Evolutionary conservation across 148 eudicot species (phyloP), one percentile per base, ranked within the genome.

Genomic region (Rheum nobile): DNA sequence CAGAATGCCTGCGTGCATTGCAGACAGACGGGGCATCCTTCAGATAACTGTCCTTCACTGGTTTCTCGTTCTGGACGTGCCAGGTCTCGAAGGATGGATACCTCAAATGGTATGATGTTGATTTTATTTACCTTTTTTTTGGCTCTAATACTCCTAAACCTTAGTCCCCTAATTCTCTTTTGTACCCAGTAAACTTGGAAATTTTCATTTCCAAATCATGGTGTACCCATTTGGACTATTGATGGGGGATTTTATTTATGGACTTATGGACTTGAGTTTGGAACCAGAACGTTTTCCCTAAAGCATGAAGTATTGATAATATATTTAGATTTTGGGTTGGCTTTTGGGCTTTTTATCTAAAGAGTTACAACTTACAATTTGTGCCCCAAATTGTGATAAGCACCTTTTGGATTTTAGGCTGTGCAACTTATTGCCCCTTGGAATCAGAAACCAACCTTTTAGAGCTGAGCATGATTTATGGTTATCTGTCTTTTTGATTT

Each of bases 11-110:
- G 93, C 50, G 52, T 79, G 32, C 81, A 80, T 71, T 89, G 95
- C 79, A 71, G 86, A 83, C 92, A 88, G 78, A 71, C 83, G 8
- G 94, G 89, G 31, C 97, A 88, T 84, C 75, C 80, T 75, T 82
- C 93, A 68, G 81, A 72, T 74, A 81, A 83, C 76, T 88, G 90
- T 77, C 92, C 94, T 70, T 82, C 67, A 59, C 87, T 77, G 73
- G 79, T 73, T 71, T 84, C 96, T 63, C 86, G 75, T 73, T 75
- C 85, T 78, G 81, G 84, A 31, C 82, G 76, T 59, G 79, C 83
- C 78, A 84, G 85, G 43, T 75, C 88, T 82, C 90, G 76, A 71
- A 81, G 80, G 79, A 48, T 76, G 77, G 83, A 79, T 75, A 75
- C 79, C 72, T 76, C 81, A 75, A 81, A 55, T 75, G 93, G 95